These are phyloP conservation scores for Syzygium jambos DNA, from an alignment of 345 rosid genomes.

Conservation along the genomic window DNA sequence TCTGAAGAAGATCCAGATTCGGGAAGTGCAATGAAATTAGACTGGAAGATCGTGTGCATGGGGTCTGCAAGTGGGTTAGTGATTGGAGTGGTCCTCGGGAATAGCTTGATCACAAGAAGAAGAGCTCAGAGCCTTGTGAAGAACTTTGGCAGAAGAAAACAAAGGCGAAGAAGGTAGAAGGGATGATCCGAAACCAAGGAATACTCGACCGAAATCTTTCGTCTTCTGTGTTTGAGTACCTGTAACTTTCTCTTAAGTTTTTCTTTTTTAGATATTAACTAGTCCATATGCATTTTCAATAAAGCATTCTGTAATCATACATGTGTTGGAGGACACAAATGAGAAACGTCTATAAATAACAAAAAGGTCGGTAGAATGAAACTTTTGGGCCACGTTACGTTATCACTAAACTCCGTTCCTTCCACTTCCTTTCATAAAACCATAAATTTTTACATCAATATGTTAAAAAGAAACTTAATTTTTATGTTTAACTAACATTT, in stretches of 20 bases:
- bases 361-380: not conserved
- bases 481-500: not conserved
- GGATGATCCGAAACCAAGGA: not conserved
- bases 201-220: not conserved
- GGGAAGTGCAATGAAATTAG: not conserved
- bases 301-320: not conserved
- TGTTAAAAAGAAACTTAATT: not conserved
- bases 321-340: not conserved
- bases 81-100: not conserved
- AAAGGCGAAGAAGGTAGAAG: not conserved
- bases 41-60: not conserved
- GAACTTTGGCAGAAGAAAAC: not conserved
- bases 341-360: not conserved
- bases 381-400: not conserved
- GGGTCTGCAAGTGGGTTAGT: not conserved
- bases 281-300: not conserved
- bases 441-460: not conserved
- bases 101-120: not conserved
- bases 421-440: not conserved
- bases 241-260: not conserved
- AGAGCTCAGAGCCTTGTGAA: not conserved
- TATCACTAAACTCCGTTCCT: not conserved
- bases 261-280: not conserved
- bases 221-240: not conserved
- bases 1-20: not conserved